These are phyloP conservation scores for Endoconidiophora laricicola DNA, from an alignment of 2,329 filamentous ascomycete species.

Conservation along the genomic window DNA sequence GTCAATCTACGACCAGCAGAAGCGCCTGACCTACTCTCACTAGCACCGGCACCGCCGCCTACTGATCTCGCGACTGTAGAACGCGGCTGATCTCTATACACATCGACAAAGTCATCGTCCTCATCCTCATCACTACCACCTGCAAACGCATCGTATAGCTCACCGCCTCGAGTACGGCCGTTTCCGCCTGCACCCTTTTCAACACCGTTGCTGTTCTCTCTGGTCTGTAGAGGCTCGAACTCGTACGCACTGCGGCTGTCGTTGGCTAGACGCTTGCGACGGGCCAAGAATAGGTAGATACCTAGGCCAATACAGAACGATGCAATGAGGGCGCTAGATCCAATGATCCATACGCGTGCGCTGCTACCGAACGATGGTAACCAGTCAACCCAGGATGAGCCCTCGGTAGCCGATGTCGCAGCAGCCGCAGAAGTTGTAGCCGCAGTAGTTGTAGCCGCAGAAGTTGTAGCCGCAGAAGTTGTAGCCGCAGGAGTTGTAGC, in stretches of 20 bases:
- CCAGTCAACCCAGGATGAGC: slow-evolving; percentile 61
- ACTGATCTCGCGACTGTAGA: neutral
- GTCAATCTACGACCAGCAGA: neutral
- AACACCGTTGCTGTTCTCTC: slow-evolving; percentile 46
- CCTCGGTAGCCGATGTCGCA: slow-evolving; percentile 17
- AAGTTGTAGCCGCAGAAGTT: slow-evolving; percentile 8
- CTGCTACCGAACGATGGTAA: slow-evolving; percentile 80
- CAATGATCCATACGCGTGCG: slow-evolving; percentile 89
- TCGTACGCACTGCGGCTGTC: slow-evolving; percentile 72
- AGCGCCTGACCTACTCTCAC: neutral
- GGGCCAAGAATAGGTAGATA: slow-evolving; percentile 66
- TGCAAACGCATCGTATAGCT: slow-evolving; percentile 95
- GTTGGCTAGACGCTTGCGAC: slow-evolving; percentile 59
- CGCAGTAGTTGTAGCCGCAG: slow-evolving; percentile 9
- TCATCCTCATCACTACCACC: slow-evolving; percentile 66
- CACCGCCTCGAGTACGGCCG: slow-evolving; percentile 52
- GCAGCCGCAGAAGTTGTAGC: slow-evolving; percentile 15
- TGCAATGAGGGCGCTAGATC: slow-evolving; percentile 66
- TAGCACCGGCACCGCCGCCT: neutral
- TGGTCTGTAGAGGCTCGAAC: slow-evolving; percentile 80
- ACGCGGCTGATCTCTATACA: slow-evolving; percentile 23
- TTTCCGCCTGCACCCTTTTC: slow-evolving; percentile 22
- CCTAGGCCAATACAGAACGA: slow-evolving; percentile 68
- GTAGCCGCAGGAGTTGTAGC: slow-evolving; percentile 29
- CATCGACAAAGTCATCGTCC: slow-evolving; percentile 23